Conservation (phyloP, 2,329 filamentous ascomycete genomes). For the Calycina marina region DNA sequence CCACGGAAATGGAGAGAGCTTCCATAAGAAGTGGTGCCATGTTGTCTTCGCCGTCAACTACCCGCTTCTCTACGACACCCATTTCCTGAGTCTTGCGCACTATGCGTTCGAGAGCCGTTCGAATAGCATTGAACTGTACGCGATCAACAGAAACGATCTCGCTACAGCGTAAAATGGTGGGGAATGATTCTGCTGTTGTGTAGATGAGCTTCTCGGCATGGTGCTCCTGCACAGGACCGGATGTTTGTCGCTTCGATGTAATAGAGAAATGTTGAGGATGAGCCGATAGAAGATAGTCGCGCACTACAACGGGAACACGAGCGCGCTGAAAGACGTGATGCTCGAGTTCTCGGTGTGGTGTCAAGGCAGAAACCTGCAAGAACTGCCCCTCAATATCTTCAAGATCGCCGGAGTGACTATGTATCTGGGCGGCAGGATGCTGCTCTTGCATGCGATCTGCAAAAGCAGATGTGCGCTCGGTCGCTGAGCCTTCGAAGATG, state of each 20-base stretch:
- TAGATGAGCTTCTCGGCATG: constrained; percentile 75
- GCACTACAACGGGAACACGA: constrained; percentile 66
- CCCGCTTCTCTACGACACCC: constrained; percentile 56
- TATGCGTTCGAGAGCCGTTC: constrained; percentile 84
- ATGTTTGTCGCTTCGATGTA: constrained; percentile 55
- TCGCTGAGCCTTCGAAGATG: constrained; percentile 71
- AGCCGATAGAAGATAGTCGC: constrained; percentile 74
- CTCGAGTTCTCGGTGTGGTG: constrained; percentile 63
- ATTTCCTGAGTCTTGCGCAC: constrained; percentile 84
- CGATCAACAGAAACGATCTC: constrained; percentile 62
- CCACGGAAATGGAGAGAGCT: constrained; percentile 63
- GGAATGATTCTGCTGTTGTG: constrained; percentile 73
- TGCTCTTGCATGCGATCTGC: constrained; percentile 86
- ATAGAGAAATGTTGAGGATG: constrained; percentile 68
- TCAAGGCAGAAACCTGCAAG: constrained; percentile 67
- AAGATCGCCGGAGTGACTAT: constrained; percentile 46
- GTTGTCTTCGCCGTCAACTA: constrained; percentile 58
- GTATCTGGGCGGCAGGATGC: constrained; percentile 71
- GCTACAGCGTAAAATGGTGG: constrained; percentile 76
- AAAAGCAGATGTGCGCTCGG: constrained; percentile 66
- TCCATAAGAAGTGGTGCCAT: constrained; percentile 57
- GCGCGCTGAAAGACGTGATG: constrained; percentile 80
- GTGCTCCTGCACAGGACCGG: constrained; percentile 55
- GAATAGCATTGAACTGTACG: constrained; percentile 50
- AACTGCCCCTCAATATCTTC: constrained; percentile 87